Evolutionary conservation across 495 filamentous ascomycete genomes (phyloP), one percentile per base, ranked within the genome.

Genomic region (Trypethelium eluteriae): DNA sequence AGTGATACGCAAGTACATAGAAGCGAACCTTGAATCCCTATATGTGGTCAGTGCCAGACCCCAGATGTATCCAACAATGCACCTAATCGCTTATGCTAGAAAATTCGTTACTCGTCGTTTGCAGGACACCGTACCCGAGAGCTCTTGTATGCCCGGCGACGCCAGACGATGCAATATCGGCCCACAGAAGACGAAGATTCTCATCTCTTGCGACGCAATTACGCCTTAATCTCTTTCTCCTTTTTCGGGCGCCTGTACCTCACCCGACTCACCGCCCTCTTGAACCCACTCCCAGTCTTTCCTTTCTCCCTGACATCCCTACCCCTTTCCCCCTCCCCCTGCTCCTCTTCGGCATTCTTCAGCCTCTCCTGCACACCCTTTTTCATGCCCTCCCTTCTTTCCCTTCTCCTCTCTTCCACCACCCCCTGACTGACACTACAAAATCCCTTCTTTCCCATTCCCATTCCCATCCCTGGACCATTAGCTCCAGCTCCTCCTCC

Each of bases 381-480:
- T 35, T 46, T 12, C 3, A 46, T 62, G 10, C 16, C 66, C 44
- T 77, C 78, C 57, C 86, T 79, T 53, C 88, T 80, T 72, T 89
- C 84, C 63, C 80, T 78, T 50, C 88, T 77, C 62, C 82, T 80
- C 70, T 81, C 79, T 67, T 90, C 88, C 65, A 90, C 83, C 0
- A 77, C 76, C 47, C 87, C 84, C 73, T 90, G 88, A 74, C 83
- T 88, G 35, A 91, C 73, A 74, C 92, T 87, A n/a, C 88, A 88
- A 70, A 95, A 90, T 41, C 92, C 90, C 74, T 91, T 89, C n/a
- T 88, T 81, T 34, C 90, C 83, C 68, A 81, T 82, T 36, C 62
- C 9, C 41, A 14, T 7, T 44, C 41, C 41, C 41, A 44, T 7
- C 41, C 41, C 41, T 7, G 41, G 7, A 44, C 41, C 41, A 44